These are phyloP conservation scores for Euphorbia neoarborescens DNA, from an alignment of 441 rosid species.

Conservation along the genomic window DNA sequence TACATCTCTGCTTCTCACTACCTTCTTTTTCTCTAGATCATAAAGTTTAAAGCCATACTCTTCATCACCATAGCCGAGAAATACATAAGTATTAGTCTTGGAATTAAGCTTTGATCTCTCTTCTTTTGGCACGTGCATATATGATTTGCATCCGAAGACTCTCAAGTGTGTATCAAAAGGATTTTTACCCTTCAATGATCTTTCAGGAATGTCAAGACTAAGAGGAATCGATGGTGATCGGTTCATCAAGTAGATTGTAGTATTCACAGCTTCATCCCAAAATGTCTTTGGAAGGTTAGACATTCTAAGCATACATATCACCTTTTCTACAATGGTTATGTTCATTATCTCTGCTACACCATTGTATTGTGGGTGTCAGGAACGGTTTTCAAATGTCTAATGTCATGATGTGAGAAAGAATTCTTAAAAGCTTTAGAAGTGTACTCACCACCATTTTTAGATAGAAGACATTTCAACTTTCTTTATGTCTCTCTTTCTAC, in stretches of 20 bases:
- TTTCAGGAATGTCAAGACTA: not conserved
- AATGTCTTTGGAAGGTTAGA: not conserved
- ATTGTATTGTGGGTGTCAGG: not conserved
- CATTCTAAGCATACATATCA: not conserved
- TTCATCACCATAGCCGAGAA: not conserved
- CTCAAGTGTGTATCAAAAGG: not conserved
- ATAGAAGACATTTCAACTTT: no score
- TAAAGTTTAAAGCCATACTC: conserved; percentile 13
- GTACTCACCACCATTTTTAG: no score
- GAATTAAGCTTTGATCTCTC: not conserved
- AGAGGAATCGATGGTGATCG: not conserved
- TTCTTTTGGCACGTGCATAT: not conserved
- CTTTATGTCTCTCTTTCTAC: no score
- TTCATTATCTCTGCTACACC: not conserved
- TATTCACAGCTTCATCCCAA: not conserved
- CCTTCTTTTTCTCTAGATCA: not conserved
- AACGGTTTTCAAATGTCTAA: not conserved
- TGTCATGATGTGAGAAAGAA: not conserved
- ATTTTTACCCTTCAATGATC: not conserved
- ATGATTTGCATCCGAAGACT: not conserved
- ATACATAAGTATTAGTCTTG: not conserved
- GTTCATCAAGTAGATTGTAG: not conserved
- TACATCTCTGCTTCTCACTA: conserved; percentile 3
- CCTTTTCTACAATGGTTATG: not conserved
- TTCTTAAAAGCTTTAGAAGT: no score